phyloP scores from a whole-genome alignment of 257 asterid genomes.

The Phtheirospermum japonicum region DNA sequence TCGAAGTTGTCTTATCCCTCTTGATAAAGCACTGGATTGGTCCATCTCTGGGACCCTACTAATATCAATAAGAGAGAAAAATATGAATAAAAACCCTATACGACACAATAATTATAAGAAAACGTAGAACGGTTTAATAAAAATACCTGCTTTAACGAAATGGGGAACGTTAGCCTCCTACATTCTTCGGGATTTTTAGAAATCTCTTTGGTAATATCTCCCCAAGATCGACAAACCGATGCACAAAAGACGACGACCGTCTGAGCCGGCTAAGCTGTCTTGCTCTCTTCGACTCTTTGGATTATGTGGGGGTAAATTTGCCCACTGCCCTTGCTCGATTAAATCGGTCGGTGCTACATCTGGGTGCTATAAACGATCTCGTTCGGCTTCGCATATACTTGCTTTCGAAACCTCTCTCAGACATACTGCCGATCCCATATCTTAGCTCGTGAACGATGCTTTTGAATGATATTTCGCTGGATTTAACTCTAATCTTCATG shows the following conservation, averaged over 20 bases:
- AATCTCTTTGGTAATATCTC: constrained; percentile 83
- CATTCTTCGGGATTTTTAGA: constrained; percentile 92
- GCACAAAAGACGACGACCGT: constrained; percentile 81
- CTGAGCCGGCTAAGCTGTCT: no score
- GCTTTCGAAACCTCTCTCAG: constrained; percentile 51
- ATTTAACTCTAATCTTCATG: no score
- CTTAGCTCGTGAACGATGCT: constrained; percentile 71
- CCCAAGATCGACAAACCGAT: constrained; percentile 91
- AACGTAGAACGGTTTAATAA: constrained; percentile 26
- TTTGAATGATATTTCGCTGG: constrained; percentile 81
- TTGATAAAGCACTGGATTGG: no score
- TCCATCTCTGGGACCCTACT: no score
- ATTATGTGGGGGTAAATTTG: no score
- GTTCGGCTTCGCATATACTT: constrained; percentile 66
- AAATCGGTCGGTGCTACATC: constrained; percentile 58
- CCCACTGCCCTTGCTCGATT: constrained; percentile 70
- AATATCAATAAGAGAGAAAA: no score
- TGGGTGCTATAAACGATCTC: constrained; percentile 74
- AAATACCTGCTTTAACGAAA: constrained; percentile 82
- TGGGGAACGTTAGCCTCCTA: constrained; percentile 90
- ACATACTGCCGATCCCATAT: constrained; percentile 80
- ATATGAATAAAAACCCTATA: no score
- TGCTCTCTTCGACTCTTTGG: no score
- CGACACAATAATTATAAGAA: constrained; percentile 19
- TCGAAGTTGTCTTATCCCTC: no score